A percentile compares a stretch with the other conserved stretches of the same genome.
Evolutionary conservation across 257 asterid genomes (phyloP).

Genomic region (Solanum neorickii): DNA sequence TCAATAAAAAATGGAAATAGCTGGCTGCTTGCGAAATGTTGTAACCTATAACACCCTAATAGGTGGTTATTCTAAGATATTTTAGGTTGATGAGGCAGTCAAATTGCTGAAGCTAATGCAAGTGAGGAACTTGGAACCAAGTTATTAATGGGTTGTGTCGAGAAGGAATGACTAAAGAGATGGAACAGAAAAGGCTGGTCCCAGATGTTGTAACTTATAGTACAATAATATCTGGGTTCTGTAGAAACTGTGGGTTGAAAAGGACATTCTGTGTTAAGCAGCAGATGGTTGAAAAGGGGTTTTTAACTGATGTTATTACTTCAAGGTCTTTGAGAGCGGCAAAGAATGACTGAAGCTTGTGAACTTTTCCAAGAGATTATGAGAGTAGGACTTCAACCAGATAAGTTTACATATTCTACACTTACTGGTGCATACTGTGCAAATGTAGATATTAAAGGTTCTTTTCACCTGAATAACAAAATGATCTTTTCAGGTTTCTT

Average conservation of each 20-base stretch:
- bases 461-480: slow-evolving; percentile 52
- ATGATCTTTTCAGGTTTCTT: slow-evolving; percentile 61
- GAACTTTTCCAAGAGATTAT: slow-evolving; percentile 62
- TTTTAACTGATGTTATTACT: slow-evolving; percentile 60
- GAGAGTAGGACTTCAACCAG: slow-evolving; percentile 49
- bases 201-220: slow-evolving; percentile 85
- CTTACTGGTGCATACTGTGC: slow-evolving; percentile 62
- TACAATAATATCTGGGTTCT: slow-evolving; percentile 52
- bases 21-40: slow-evolving; percentile 62
- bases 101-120: slow-evolving; percentile 33
- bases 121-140: slow-evolving; percentile 51
- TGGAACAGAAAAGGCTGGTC: slow-evolving; percentile 35
- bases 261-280: slow-evolving; percentile 55
- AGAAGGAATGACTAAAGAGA: slow-evolving; percentile 48
- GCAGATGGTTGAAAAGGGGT: slow-evolving; percentile 59
- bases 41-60: slow-evolving; percentile 67
- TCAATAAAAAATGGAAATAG: slow-evolving; percentile 51
- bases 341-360: slow-evolving; percentile 50
- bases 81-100: slow-evolving; percentile 32
- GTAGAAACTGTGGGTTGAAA: slow-evolving; percentile 41
- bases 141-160: slow-evolving; percentile 62
- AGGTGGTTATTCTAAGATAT: slow-evolving; percentile 46
- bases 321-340: slow-evolving; percentile 63
- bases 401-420: slow-evolving; percentile 67
- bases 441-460: slow-evolving; percentile 49